Evolutionary conservation across 805 yeast genomes (phyloP).

Genomic region (Yarrowia deformans): DNA sequence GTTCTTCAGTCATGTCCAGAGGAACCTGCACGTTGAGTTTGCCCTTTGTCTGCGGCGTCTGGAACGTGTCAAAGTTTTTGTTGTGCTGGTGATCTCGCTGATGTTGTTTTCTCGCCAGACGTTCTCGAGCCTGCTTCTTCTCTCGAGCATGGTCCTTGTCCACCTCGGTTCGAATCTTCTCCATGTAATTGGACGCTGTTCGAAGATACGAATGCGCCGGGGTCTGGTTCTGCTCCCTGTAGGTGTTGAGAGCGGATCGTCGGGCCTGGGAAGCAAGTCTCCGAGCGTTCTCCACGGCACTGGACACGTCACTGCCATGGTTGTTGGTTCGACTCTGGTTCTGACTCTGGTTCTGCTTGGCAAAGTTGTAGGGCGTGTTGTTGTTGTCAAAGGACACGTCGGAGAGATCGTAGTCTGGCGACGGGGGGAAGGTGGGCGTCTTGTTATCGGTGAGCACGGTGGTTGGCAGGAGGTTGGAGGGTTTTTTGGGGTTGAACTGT

Average conservation of each 20-base stretch:
- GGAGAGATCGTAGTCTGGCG: not conserved
- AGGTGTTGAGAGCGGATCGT: not conserved
- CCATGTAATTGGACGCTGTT: not conserved
- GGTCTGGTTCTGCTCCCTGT: not conserved
- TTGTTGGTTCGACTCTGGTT: too few species aligned
- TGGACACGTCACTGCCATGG: not conserved
- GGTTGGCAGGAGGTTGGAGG: not conserved
- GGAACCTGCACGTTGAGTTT: not conserved
- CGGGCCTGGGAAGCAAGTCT: not conserved
- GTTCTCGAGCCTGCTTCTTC: not conserved
- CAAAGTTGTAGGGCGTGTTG: not conserved
- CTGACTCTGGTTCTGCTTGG: not conserved
- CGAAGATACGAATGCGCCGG: not conserved
- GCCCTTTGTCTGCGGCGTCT: not conserved
- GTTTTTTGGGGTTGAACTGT: not conserved
- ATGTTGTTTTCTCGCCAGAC: not conserved
- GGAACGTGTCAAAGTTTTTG: not conserved
- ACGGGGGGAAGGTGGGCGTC: not conserved
- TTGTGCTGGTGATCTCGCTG: not conserved
- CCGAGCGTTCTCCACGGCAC: not conserved
- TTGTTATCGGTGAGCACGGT: conserved; percentile 1
- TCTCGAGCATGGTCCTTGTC: not conserved
- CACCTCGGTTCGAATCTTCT: not conserved
- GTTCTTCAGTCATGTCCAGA: not conserved
- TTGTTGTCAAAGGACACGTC: not conserved